Evolutionary conservation across 2,329 filamentous ascomycete genomes (phyloP).

Genomic region (Xylariaceae sp.): DNA sequence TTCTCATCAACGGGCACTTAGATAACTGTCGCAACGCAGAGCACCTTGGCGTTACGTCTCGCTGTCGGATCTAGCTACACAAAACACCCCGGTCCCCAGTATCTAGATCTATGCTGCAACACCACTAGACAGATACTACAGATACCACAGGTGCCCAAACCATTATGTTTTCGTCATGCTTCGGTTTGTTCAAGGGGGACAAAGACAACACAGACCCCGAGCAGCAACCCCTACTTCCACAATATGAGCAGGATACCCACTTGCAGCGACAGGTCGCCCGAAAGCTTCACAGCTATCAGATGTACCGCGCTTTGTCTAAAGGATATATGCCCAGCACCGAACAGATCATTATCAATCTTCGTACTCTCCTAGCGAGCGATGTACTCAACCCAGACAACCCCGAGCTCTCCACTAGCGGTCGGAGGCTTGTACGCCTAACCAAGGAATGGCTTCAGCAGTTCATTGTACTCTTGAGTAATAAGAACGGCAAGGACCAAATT

Average conservation of each 20-base stretch:
- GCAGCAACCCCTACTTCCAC: constrained; percentile 79
- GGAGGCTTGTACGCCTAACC: constrained; percentile 72
- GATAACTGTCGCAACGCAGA: no score
- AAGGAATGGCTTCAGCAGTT: constrained; percentile 80
- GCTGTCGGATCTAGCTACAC: background rate
- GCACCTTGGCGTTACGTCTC: no score
- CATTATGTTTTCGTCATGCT: constrained; percentile 66
- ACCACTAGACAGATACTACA: background rate
- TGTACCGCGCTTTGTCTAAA: constrained; percentile 79
- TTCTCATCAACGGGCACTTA: no score
- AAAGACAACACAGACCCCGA: constrained; percentile 62
- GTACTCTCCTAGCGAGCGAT: constrained; percentile 78
- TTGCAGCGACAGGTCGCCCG: constrained; percentile 81
- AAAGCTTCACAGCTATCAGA: constrained; percentile 93
- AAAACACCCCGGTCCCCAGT: background rate
- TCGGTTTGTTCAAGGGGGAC: constrained; percentile 59
- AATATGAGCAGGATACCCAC: constrained; percentile 81
- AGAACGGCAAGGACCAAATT: constrained; percentile 84
- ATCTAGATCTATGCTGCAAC: no score
- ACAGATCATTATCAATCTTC: constrained; percentile 79
- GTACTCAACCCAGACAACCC: constrained; percentile 77
- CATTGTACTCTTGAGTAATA: constrained; percentile 81
- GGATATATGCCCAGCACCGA: constrained; percentile 94
- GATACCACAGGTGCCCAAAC: background rate
- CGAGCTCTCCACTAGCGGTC: constrained; percentile 79